Base-by-base conservation (phyloP, 2,329 filamentous ascomycete genomes). In the Clarireedia monteithiana region DNA sequence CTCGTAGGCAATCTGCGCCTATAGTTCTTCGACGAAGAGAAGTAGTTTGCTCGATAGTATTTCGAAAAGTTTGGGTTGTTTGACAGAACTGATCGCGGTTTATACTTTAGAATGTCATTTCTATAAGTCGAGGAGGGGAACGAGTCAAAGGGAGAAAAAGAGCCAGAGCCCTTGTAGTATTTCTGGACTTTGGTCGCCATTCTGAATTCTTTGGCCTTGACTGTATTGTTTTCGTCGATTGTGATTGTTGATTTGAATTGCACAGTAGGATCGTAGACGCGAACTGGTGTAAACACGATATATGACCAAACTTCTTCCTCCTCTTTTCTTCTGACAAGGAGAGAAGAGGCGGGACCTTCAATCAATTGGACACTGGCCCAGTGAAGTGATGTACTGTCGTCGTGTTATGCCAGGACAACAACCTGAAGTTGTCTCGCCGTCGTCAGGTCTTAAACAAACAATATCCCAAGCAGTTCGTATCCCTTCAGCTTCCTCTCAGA, bases 131-230 rank as follows among this genome's bases (percentile, higher is more conserved):
- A 15, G 6, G 15, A n/a, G 27, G 24, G 17, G 6, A 44, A 48
- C 10, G 51, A 17, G 27, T 53, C 42, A 6, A 53, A 48, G 14
- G 34, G 10, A 38, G 23, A 30, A 48, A 48, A 40, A 9, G 24
- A 26, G 47, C 42, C 30, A 14, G 12, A 23, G 12, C 42, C 17
- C 24, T 10, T 39, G 15, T 53, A 53, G 42, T 39, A 39, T 24
- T 53, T 53, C 20, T 48, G 12, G 26, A 48, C 10, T 27, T 53
- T 53, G 34, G 51, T 48, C 44, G 44, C 44, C 51, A 53, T 53
- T n/a, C n/a, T 53, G n/a, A 23, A 27, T 7, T 10, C 7, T 23
- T 30, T 12, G 17, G 5, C 9, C 6, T 10, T 42, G 39, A 42
- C 17, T 42, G 9, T n/a, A 14, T 42, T 34, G 30, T 34, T 34